These are phyloP conservation scores for Pythium sp. DNA, from an alignment of 352 stramenopile genomes.

Conservation along the genomic window DNA sequence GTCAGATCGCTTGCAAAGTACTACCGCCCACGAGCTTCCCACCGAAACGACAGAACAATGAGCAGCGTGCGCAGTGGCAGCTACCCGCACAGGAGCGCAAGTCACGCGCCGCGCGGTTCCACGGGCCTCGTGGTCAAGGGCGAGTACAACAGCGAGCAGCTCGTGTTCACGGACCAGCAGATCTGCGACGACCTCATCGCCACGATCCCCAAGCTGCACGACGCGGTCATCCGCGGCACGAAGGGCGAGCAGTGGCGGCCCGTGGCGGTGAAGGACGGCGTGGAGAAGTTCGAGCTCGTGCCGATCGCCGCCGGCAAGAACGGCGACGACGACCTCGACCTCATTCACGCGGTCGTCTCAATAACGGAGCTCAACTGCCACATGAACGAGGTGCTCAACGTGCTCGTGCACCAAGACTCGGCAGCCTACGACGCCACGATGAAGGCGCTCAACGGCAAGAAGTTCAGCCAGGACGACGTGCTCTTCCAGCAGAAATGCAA, in stretches of 20 bases:
- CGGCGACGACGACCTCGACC: conserved; percentile 39
- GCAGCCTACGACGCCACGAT: conserved; percentile 42
- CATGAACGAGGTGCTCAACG: conserved; percentile 62
- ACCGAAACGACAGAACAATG: not conserved
- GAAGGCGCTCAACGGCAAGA: conserved; percentile 42
- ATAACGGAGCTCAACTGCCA: conserved; percentile 53
- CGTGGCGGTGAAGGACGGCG: conserved; percentile 26
- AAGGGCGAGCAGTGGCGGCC: conserved; percentile 35
- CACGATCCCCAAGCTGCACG: conserved; percentile 54
- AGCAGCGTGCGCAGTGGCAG: not conserved
- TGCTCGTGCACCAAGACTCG: conserved; percentile 43
- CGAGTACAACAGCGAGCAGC: conserved; percentile 16
- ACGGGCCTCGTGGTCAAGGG: conserved; percentile 15
- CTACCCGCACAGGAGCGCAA: conserved; percentile 1
- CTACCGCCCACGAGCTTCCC: not conserved
- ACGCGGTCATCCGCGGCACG: conserved; percentile 30
- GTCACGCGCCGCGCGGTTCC: not conserved
- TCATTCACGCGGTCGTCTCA: conserved; percentile 45
- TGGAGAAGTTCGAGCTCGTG: conserved; percentile 46
- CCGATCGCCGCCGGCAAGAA: conserved; percentile 22
- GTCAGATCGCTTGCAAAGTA: too few species aligned
- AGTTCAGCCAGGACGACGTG: conserved; percentile 44
- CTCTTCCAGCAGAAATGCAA: conserved; percentile 43
- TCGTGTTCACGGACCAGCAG: conserved; percentile 54
- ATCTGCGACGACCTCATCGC: too few species aligned